phyloP scores from a whole-genome alignment of 352 stramenopile species.

The Phytophthora constricta region DNA sequence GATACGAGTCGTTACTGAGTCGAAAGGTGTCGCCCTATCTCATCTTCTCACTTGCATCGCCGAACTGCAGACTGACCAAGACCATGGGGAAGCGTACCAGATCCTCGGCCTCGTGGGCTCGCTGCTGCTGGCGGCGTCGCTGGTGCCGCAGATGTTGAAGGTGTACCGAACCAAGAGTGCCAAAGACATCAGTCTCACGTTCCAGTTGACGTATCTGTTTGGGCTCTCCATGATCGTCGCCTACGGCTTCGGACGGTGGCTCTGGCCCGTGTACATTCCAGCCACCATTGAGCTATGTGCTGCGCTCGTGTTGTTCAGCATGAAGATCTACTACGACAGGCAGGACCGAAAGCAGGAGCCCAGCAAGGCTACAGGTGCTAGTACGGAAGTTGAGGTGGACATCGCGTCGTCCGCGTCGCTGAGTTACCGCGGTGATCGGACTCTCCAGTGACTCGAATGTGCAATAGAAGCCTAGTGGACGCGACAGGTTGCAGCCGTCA shows the following conservation, averaged over 20 bases:
- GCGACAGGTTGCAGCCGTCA: too few relatives aligned
- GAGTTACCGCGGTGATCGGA: conserved; percentile 14
- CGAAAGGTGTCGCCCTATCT: neutral
- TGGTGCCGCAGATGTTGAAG: conserved; percentile 58
- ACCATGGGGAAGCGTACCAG: conserved; percentile 36
- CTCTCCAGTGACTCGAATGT: conserved; percentile 5
- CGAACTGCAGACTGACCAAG: neutral
- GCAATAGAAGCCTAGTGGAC: too few relatives aligned
- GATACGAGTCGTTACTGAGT: too few relatives aligned
- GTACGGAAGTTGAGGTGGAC: conserved; percentile 27
- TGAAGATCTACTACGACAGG: conserved; percentile 57
- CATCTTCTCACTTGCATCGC: neutral
- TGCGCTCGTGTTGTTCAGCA: conserved; percentile 42
- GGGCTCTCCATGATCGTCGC: conserved; percentile 46
- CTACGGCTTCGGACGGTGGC: conserved; percentile 53
- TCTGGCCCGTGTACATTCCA: conserved; percentile 69
- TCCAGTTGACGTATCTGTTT: conserved; percentile 51
- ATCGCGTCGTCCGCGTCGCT: conserved; percentile 20
- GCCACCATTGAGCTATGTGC: conserved; percentile 49
- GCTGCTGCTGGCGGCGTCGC: conserved; percentile 44
- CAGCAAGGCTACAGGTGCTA: conserved; percentile 27
- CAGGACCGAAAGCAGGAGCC: conserved; percentile 19
- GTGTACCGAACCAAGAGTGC: conserved; percentile 64
- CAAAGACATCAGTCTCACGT: conserved; percentile 53
- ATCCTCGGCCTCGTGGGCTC: conserved; percentile 57